Conservation (phyloP, 306 rosid genomes). For the Lotus japonicus region DNA sequence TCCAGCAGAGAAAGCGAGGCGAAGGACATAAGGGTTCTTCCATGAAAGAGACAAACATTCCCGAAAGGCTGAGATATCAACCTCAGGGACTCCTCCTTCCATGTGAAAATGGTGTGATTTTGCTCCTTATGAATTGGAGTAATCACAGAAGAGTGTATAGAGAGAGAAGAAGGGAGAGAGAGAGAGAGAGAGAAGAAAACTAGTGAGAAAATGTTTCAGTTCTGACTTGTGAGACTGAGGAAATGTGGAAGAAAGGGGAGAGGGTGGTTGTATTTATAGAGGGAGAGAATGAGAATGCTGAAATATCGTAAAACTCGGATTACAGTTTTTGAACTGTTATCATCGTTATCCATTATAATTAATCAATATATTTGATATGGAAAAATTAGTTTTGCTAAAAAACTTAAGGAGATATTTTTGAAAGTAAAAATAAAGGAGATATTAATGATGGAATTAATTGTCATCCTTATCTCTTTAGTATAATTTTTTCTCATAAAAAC, state of each 20-base stretch:
- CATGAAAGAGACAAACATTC: constrained; percentile 36
- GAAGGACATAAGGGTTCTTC: constrained; percentile 43
- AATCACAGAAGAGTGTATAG: background rate
- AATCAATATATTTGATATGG: no score
- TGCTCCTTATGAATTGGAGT: background rate
- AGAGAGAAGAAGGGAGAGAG: background rate
- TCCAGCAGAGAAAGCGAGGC: constrained; percentile 47
- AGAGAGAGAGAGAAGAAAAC: background rate
- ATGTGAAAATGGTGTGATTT: background rate
- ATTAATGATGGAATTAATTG: no score
- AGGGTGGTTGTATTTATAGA: background rate
- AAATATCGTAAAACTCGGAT: no score
- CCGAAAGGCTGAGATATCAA: constrained; percentile 37
- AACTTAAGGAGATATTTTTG: no score
- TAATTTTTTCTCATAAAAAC: no score
- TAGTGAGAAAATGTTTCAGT: background rate
- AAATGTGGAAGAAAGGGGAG: background rate
- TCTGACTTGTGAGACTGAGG: background rate
- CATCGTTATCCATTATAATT: no score
- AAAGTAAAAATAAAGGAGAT: no score
- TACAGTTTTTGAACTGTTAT: no score
- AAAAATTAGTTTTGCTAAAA: no score
- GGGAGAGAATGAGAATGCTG: background rate
- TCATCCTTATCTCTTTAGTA: no score
- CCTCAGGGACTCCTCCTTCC: constrained; percentile 33